phyloP scores from a whole-genome alignment of 352 stramenopile genomes.

The Phytophthora litchii region DNA sequence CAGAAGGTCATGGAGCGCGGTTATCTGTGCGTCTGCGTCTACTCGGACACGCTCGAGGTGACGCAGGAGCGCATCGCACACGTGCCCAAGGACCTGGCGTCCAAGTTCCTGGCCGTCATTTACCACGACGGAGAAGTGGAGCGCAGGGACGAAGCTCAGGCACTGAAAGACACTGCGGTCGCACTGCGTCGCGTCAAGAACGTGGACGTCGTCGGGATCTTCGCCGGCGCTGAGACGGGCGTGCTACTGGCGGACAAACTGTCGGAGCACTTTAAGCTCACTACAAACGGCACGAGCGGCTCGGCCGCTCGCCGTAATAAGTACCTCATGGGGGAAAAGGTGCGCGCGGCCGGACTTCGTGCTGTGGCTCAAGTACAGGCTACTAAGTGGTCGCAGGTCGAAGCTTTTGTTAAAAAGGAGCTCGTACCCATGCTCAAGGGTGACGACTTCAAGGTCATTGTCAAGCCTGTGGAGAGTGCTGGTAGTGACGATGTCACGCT shows the following conservation, averaged over 20 bases:
- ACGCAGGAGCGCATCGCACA: constrained; percentile 78
- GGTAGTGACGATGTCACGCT: constrained; percentile 95
- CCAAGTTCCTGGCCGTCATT: constrained; percentile 66
- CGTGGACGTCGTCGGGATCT: constrained; percentile 76
- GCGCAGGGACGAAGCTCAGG: constrained; percentile 27
- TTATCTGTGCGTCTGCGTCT: constrained; percentile 81
- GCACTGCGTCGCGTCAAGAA: constrained; percentile 42
- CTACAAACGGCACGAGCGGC: constrained; percentile 82
- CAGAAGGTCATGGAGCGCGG: constrained; percentile 87
- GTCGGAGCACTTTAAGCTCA: constrained; percentile 88
- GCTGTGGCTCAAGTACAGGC: constrained; percentile 78
- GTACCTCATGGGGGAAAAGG: constrained; percentile 88
- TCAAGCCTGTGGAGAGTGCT: constrained; percentile 95
- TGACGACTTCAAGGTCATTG: constrained; percentile 73
- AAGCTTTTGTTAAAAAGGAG: constrained; percentile 79
- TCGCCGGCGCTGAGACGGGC: constrained; percentile 93
- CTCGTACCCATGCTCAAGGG: constrained; percentile 39
- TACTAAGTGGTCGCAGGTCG: constrained; percentile 84
- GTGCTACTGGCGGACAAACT: constrained; percentile 92
- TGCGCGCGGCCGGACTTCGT: constrained; percentile 70
- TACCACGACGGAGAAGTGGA: constrained; percentile 69
- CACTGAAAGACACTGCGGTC: constrained; percentile 44
- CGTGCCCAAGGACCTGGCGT: constrained; percentile 52
- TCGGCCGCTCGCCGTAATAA: constrained; percentile 91
- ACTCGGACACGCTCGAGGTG: constrained; percentile 80